Evolutionary conservation across 176 grass and related monocot species (phyloP).

Genomic region (Lolium perenne): DNA sequence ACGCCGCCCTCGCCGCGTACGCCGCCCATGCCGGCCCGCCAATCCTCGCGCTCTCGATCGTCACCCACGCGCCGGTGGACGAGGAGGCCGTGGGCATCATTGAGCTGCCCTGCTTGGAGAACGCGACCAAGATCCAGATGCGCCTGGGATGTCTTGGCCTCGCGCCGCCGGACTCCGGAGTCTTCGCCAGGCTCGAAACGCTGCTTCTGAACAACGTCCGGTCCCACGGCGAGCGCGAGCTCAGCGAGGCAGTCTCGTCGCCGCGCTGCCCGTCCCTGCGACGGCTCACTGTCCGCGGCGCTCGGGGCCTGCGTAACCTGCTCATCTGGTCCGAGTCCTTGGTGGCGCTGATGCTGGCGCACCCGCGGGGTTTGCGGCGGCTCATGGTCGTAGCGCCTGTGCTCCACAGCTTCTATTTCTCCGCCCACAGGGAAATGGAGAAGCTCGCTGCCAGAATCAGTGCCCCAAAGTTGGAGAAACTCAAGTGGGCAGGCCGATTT

Average conservation of each 20-base stretch:
- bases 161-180: background rate
- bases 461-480: background rate
- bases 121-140: background rate
- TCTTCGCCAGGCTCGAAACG: background rate
- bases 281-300: background rate
- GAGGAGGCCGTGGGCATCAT: background rate
- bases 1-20: background rate
- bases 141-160: background rate
- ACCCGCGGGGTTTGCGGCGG: background rate
- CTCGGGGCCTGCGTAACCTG: background rate
- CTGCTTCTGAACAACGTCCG: background rate
- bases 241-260: background rate
- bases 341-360: background rate
- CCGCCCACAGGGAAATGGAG: background rate
- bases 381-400: background rate
- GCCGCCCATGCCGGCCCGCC: background rate
- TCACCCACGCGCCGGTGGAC: background rate
- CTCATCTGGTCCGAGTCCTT: background rate
- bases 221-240: background rate
- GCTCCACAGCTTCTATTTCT: background rate
- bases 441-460: background rate
- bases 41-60: background rate
- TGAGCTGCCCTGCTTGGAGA: background rate
- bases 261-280: background rate
- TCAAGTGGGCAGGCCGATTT: background rate